phyloP scores from a whole-genome alignment of 129 eudicot species.

The Flaveria linearis region DNA sequence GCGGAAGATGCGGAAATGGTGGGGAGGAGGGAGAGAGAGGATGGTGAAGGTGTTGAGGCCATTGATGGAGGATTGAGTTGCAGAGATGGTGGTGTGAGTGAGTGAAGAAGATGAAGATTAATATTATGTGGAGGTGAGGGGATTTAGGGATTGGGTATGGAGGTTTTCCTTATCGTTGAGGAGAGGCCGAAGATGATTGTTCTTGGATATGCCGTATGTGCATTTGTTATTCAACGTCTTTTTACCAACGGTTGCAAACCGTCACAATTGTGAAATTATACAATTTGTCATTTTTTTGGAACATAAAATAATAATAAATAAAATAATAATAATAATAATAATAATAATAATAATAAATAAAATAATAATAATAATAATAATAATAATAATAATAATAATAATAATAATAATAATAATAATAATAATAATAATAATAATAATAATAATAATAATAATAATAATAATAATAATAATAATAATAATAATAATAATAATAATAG shows the following conservation, averaged over 20 bases:
- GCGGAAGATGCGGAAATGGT: conserved; percentile 46
- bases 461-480: too few species aligned
- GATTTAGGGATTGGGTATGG: conserved; percentile 27
- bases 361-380: too few species aligned
- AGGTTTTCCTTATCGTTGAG: conserved; percentile 69
- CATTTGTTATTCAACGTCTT: background rate
- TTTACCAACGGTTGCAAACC: background rate
- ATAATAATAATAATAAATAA: too few species aligned
- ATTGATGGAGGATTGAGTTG: conserved; percentile 33
- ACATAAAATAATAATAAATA: too few species aligned
- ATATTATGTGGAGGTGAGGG: conserved; percentile 28
- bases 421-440: too few species aligned
- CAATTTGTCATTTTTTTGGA: too few species aligned
- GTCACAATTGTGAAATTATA: background rate
- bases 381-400: too few species aligned
- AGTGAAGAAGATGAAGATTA: background rate
- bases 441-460: too few species aligned
- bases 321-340: too few species aligned
- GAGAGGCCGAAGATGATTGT: conserved; percentile 64
- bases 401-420: too few species aligned
- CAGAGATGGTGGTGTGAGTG: background rate
- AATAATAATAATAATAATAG: too few species aligned
- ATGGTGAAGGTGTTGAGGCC: conserved; percentile 70
- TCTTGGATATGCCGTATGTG: conserved; percentile 14
- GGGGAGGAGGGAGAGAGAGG: conserved; percentile 54